Conservation (phyloP, 768 basidiomycete species). For the Leccinum broughii region DNA sequence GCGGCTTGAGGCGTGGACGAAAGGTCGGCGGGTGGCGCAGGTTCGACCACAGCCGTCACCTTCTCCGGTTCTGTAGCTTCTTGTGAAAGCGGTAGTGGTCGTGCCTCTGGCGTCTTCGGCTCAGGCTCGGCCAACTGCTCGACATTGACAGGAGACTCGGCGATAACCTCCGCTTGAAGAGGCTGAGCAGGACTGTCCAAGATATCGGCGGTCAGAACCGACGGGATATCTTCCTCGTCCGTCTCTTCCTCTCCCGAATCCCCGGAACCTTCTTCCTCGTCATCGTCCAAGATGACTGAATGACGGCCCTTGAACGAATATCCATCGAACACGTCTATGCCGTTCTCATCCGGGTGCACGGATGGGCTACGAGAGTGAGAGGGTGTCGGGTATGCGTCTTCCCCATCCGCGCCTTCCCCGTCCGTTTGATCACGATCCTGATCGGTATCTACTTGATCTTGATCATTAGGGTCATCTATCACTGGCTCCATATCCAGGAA, state of each 20-base stretch:
- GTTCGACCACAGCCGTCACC: slow-evolving; percentile 13
- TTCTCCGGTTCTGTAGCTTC: slow-evolving; percentile 23
- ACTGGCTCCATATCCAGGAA: slow-evolving; percentile 96
- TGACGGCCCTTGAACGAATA: slow-evolving; percentile 91
- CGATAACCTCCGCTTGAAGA: slow-evolving; percentile 31
- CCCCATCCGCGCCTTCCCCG: slow-evolving; percentile 69
- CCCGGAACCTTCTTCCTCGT: slow-evolving; percentile 46
- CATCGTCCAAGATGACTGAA: slow-evolving; percentile 76
- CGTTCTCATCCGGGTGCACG: slow-evolving; percentile 48
- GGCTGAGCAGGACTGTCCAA: slow-evolving; percentile 24
- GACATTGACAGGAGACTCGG: slow-evolving; percentile 36
- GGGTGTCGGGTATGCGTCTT: slow-evolving; percentile 76
- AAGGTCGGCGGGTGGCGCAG: slow-evolving; percentile 14
- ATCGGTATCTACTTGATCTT: slow-evolving; percentile 64
- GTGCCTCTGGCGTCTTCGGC: slow-evolving; percentile 78
- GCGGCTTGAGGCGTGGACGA: slow-evolving; percentile 15
- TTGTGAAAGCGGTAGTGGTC: slow-evolving; percentile 39
- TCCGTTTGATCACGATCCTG: slow-evolving; percentile 69
- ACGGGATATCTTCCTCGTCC: slow-evolving; percentile 39
- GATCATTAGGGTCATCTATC: slow-evolving; percentile 73
- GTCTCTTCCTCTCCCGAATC: slow-evolving; percentile 36
- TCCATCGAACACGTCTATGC: slow-evolving; percentile 84
- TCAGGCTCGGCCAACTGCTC: slow-evolving; percentile 50
- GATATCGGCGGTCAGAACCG: slow-evolving; percentile 17
- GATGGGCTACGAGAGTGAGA: slow-evolving; percentile 80